These are phyloP conservation scores for Geum urbanum DNA, from an alignment of 306 rosid genomes.

Conservation along the genomic window DNA sequence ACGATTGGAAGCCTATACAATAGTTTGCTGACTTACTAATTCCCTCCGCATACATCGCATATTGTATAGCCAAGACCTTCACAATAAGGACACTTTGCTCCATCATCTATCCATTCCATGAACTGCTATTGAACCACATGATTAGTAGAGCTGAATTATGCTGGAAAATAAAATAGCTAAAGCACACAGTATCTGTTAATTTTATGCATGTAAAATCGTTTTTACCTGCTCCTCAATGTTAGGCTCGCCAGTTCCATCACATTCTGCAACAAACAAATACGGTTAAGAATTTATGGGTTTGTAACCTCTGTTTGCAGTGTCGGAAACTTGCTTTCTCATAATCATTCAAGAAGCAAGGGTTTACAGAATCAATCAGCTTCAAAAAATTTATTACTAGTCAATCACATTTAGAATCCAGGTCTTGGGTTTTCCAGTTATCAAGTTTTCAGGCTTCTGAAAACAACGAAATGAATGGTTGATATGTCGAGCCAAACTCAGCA, in stretches of 20 bases:
- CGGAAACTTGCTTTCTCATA: not conserved
- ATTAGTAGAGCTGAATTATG: constrained; percentile 17
- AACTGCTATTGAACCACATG: constrained; percentile 51
- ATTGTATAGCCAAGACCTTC: constrained; percentile 64
- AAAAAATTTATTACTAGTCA: not conserved
- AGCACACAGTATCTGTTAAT: not conserved
- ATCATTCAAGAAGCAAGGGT: not conserved
- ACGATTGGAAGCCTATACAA: constrained; percentile 18
- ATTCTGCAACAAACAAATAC: constrained; percentile 52
- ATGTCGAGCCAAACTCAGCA: not conserved
- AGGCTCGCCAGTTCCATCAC: constrained; percentile 89
- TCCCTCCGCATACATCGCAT: constrained; percentile 74
- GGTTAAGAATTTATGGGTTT: no score
- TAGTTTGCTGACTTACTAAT: constrained; percentile 31
- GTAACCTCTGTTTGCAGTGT: no score
- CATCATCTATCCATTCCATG: constrained; percentile 85
- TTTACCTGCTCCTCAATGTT: constrained; percentile 88
- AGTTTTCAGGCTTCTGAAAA: not conserved
- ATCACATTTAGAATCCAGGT: not conserved
- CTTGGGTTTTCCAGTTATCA: not conserved
- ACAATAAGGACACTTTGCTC: constrained; percentile 73
- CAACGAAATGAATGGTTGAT: not conserved
- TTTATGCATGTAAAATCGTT: constrained; percentile 4
- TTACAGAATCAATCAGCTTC: not conserved
- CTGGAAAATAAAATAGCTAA: not conserved